Percentiles rank a stretch among this genome's conserved stretches.
phyloP scores from a whole-genome alignment of 306 rosid species.

The Cercis canadensis region DNA sequence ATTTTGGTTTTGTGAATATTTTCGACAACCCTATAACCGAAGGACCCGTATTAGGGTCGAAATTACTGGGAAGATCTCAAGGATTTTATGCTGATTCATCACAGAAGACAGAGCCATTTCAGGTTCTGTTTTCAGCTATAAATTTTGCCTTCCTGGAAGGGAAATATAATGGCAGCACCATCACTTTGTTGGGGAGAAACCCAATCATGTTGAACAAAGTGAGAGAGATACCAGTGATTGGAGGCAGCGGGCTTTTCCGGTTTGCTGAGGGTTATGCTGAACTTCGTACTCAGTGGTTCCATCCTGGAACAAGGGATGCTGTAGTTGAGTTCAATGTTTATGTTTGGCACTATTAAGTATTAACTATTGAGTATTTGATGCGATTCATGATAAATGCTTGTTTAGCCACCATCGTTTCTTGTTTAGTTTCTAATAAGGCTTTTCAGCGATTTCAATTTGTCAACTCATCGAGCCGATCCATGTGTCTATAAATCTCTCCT shows the following conservation, averaged over 20 bases:
- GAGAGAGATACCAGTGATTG: conserved; percentile 36
- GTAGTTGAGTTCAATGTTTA: background rate
- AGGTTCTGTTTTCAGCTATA: conserved; percentile 3
- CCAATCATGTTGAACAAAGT: background rate
- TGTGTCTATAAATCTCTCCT: no score
- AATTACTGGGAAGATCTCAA: no score
- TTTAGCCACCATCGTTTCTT: no score
- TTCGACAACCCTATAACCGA: no score
- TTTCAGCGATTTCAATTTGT: no score
- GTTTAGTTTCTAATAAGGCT: no score
- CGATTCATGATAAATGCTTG: no score
- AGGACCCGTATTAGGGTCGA: no score
- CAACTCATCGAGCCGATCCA: no score
- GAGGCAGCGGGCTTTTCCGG: conserved; percentile 40
- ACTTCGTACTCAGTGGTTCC: background rate
- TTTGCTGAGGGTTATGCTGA: conserved; percentile 28
- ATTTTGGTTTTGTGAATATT: no score
- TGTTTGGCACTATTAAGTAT: background rate
- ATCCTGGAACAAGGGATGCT: background rate
- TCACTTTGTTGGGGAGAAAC: conserved; percentile 29
- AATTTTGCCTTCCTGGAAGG: conserved; percentile 19
- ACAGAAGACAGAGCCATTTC: background rate
- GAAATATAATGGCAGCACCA: conserved; percentile 19
- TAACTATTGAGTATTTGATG: no score
- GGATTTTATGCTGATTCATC: conserved; percentile 14